phyloP scores from a whole-genome alignment of 2,329 filamentous ascomycete species.

The Leptographium galeiforme region DNA sequence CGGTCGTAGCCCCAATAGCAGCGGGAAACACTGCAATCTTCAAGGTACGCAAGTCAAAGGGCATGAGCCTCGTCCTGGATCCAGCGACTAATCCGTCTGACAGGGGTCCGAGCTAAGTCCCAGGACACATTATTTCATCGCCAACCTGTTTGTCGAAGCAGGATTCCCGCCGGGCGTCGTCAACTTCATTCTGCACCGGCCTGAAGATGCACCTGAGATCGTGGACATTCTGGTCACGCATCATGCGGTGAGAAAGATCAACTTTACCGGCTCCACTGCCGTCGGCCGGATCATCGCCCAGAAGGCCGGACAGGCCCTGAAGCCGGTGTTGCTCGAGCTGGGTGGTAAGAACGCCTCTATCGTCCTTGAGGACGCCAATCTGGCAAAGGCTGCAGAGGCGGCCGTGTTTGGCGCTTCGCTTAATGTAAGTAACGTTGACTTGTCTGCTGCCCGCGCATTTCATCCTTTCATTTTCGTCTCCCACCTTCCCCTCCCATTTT shows the following conservation, averaged over 20 bases:
- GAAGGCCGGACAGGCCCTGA: constrained; percentile 58
- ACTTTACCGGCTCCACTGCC: constrained; percentile 68
- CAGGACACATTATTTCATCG: constrained; percentile 2
- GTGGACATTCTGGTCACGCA: constrained; percentile 56
- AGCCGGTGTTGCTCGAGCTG: constrained; percentile 69
- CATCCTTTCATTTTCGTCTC: too few species aligned
- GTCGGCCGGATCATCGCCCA: constrained; percentile 62
- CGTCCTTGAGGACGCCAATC: constrained; percentile 66
- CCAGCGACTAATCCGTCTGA: neutral
- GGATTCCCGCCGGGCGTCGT: constrained; percentile 44
- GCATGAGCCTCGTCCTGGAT: too few species aligned
- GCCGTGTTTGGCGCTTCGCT: constrained; percentile 56
- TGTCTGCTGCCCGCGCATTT: too few species aligned
- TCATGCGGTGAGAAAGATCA: constrained; percentile 60
- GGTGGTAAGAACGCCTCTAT: constrained; percentile 73
- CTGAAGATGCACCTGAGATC: constrained; percentile 51
- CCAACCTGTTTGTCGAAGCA: neutral
- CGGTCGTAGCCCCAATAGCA: constrained; percentile 53
- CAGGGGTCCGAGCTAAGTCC: constrained; percentile 5
- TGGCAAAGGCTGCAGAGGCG: constrained; percentile 54
- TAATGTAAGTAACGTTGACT: neutral
- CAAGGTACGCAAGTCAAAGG: constrained; percentile 30
- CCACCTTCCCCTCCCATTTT: too few species aligned
- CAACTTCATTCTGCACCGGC: constrained; percentile 55
- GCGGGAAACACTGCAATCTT: constrained; percentile 68